phyloP scores from a whole-genome alignment of 2,329 filamentous ascomycete genomes.

The Aspergillus flavus region DNA sequence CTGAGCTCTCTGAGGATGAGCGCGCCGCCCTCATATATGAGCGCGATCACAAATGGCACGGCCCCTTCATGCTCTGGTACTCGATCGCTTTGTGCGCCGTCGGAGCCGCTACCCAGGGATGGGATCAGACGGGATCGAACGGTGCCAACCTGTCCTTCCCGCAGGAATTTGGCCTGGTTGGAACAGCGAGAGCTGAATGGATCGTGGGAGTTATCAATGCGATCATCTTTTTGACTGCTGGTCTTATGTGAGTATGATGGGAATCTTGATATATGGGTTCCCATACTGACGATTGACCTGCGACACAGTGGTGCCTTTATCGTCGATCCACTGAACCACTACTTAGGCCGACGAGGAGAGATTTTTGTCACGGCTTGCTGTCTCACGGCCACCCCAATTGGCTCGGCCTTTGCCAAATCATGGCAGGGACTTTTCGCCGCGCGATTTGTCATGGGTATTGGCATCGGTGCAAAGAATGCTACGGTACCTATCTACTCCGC shows the following conservation, averaged over 20 bases:
- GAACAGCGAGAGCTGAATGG: constrained; percentile 51
- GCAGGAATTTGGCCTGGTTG: constrained; percentile 43
- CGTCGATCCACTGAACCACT: constrained; percentile 65
- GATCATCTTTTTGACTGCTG: constrained; percentile 47
- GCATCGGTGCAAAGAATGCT: constrained; percentile 61
- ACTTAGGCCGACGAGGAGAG: constrained; percentile 61
- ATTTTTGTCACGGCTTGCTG: constrained; percentile 66
- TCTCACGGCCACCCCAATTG: constrained; percentile 68
- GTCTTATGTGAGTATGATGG: constrained; percentile 23
- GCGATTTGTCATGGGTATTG: constrained; percentile 60
- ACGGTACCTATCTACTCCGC: constrained; percentile 58
- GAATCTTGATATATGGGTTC: constrained; percentile 18
- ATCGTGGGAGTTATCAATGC: constrained; percentile 67
- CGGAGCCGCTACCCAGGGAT: constrained; percentile 53
- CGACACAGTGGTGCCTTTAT: constrained; percentile 59
- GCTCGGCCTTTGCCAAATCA: constrained; percentile 60
- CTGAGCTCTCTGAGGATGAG: constrained; percentile 46
- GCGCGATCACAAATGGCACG: constrained; percentile 50
- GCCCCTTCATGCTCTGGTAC: constrained; percentile 49
- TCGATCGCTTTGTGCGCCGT: constrained; percentile 53
- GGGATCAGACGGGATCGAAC: constrained; percentile 58
- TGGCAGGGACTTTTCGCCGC: constrained; percentile 59
- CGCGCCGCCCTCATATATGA: constrained; percentile 47
- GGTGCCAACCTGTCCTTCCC: constrained; percentile 56
- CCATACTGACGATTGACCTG: constrained; percentile 27